A percentile compares a stretch with the other conserved stretches of the same genome.
Evolutionary conservation across 1,139 yeast genomes (phyloP).

Genomic region (Yamadazyma sp.): DNA sequence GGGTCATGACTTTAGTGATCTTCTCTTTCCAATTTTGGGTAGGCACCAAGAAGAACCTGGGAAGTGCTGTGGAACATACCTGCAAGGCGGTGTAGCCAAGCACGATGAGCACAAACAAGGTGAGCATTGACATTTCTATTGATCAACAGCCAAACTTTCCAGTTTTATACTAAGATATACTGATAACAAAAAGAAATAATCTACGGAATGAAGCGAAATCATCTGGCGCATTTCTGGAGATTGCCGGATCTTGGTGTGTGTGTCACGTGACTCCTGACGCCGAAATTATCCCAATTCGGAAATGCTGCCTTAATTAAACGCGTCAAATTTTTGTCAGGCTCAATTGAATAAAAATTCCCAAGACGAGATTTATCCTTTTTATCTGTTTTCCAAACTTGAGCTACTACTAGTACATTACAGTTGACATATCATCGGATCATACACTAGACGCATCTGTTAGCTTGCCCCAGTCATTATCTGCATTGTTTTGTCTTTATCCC

Average conservation of each 20-base stretch:
- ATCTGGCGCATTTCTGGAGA: background rate
- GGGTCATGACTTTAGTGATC: constrained; percentile 32
- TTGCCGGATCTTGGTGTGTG: background rate
- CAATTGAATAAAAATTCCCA: background rate
- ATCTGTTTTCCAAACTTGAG: background rate
- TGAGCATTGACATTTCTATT: constrained; percentile 1
- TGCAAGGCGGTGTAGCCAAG: constrained; percentile 11
- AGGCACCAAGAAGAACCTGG: constrained; percentile 45
- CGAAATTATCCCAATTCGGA: constrained; percentile 3
- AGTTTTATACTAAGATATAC: background rate
- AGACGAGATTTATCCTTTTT: constrained; percentile 3
- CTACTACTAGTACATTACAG: too few relatives aligned
- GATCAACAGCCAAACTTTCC: too few relatives aligned
- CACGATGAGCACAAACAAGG: constrained; percentile 5
- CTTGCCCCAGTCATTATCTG: background rate
- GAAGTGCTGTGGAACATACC: constrained; percentile 25
- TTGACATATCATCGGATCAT: background rate
- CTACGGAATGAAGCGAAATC: background rate
- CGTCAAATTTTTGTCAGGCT: constrained; percentile 9
- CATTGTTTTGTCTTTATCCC: background rate
- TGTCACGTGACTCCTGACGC: background rate
- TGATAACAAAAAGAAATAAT: background rate
- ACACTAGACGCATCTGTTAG: too few relatives aligned
- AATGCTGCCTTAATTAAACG: constrained; percentile 10
- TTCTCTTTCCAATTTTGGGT: constrained; percentile 44